Percentiles rank a stretch among this genome's conserved stretches.
Evolutionary conservation across 2,329 filamentous ascomycete species (phyloP).

Genomic region (Coleophoma cylindrospora): DNA sequence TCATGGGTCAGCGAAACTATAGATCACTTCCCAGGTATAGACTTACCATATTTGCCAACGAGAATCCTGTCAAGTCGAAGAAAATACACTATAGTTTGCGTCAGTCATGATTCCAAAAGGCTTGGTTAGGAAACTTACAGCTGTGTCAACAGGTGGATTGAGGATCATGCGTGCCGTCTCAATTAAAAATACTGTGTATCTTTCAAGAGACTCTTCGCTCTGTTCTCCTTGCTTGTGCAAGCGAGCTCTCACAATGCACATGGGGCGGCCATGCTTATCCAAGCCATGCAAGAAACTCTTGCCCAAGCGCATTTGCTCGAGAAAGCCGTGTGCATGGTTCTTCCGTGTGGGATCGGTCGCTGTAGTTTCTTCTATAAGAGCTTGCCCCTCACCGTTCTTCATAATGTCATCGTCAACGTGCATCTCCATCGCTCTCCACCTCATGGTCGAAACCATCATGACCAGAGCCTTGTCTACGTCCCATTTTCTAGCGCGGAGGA

Average conservation of each 20-base stretch:
- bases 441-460: conserved; percentile 92
- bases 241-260: conserved; percentile 79
- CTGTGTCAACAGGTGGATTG: conserved; percentile 78
- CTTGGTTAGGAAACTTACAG: conserved; percentile 51
- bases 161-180: conserved; percentile 88
- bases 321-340: conserved; percentile 68
- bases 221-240: conserved; percentile 81
- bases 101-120: background rate
- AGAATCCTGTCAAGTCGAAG: conserved; percentile 95
- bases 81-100: conserved; percentile 63
- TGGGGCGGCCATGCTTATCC: conserved; percentile 79
- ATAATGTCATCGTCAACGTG: conserved; percentile 88
- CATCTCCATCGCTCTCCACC: conserved; percentile 81
- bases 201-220: conserved; percentile 74
- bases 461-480: conserved; percentile 87
- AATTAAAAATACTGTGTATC: conserved; percentile 89
- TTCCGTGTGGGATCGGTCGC: conserved; percentile 52
- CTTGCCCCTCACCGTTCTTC: conserved; percentile 65
- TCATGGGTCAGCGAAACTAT: conserved; percentile 10
- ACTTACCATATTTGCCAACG: conserved; percentile 85
- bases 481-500: conserved; percentile 90
- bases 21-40: background rate
- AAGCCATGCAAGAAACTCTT: conserved; percentile 89
- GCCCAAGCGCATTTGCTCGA: conserved; percentile 79
- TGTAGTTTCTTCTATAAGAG: conserved; percentile 55